Percentiles rank a stretch among this genome's conserved stretches.
phyloP scores from a whole-genome alignment of 805 yeast species.

The Monosporozyma aerobia region DNA sequence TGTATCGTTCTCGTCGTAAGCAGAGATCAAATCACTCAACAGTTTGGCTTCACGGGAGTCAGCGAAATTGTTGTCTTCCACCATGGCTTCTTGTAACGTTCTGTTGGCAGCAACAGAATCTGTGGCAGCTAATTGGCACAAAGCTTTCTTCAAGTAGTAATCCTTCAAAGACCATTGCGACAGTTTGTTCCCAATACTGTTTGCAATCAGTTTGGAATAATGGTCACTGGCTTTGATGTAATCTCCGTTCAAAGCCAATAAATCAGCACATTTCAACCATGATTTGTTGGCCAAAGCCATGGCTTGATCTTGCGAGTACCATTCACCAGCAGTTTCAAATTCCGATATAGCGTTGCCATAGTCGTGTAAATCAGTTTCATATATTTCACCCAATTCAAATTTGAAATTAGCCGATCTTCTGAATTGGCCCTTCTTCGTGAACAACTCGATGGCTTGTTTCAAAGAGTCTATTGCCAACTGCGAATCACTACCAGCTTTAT shows the following conservation, averaged over 20 bases:
- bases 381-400: conserved; percentile 79
- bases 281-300: conserved; percentile 85
- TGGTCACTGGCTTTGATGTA: conserved; percentile 66
- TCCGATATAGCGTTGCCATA: conserved; percentile 58
- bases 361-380: conserved; percentile 68
- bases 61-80: conserved; percentile 69
- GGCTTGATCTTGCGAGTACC: conserved; percentile 91
- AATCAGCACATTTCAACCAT: conserved; percentile 79
- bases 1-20: conserved; percentile 72
- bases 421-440: conserved; percentile 87
- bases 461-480: conserved; percentile 51
- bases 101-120: conserved; percentile 82
- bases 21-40: conserved; percentile 54
- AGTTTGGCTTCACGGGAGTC: conserved; percentile 67
- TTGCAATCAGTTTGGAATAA: conserved; percentile 71
- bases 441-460: conserved; percentile 68
- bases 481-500: conserved; percentile 52
- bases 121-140: conserved; percentile 75
- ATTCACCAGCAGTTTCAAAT: conserved; percentile 91
- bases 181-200: conserved; percentile 60
- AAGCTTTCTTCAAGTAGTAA: conserved; percentile 72
- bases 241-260: conserved; percentile 67
- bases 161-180: conserved; percentile 91
- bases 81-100: conserved; percentile 50
- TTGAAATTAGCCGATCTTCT: conserved; percentile 93